A percentile compares a stretch with the other conserved stretches of the same genome.
Conservation (phyloP, 495 filamentous ascomycete genomes). For the Xylaria scruposa region DNA sequence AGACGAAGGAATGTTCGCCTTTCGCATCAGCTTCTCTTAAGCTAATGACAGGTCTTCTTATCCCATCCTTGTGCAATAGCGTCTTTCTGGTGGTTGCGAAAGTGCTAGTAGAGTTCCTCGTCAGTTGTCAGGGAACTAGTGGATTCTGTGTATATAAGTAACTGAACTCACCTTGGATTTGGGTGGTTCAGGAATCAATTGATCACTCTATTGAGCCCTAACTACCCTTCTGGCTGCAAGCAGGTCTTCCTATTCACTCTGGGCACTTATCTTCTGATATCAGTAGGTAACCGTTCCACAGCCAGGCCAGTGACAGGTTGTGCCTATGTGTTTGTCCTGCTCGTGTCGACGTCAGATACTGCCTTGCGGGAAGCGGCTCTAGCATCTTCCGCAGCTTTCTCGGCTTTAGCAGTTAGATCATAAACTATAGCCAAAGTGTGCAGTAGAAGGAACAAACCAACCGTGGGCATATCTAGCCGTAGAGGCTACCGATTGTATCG, state of each 20-base stretch:
- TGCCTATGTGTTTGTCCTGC: not conserved
- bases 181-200: too few species aligned
- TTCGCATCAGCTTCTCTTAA: slow-evolving; percentile 55
- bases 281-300: not conserved
- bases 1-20: slow-evolving; percentile 47
- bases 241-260: too few species aligned
- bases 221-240: too few species aligned
- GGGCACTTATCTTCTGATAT: too few species aligned
- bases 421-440: not conserved
- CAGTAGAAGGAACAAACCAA: not conserved
- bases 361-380: slow-evolving; percentile 62
- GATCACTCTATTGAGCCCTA: too few species aligned
- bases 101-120: not conserved
- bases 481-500: too few species aligned
- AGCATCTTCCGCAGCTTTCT: slow-evolving; percentile 80
- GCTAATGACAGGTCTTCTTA: not conserved
- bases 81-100: not conserved
- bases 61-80: not conserved
- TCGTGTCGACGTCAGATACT: not conserved
- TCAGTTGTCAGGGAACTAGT: not conserved
- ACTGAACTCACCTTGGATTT: too few species aligned
- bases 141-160: too few species aligned
- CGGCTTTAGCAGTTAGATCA: slow-evolving; percentile 59
- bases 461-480: not conserved
- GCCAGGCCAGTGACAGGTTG: not conserved